phyloP scores from a whole-genome alignment of 176 grass and related monocot genomes.

The Tillandsia leiboldiana region DNA sequence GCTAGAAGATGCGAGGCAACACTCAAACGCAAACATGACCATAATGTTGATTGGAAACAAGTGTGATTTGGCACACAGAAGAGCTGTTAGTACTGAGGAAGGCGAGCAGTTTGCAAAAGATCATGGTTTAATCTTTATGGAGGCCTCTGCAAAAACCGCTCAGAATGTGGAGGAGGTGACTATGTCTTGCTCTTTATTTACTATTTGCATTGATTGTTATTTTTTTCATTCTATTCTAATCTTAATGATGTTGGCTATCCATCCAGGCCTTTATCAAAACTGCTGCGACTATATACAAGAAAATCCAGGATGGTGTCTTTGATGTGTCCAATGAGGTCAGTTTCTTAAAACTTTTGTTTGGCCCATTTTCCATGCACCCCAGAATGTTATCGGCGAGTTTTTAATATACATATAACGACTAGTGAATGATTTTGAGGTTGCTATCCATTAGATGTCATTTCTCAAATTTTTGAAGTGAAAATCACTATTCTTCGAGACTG shows the following conservation, averaged over 20 bases:
- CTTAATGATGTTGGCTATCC: neutral
- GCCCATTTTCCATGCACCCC: too few species aligned
- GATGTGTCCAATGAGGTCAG: conserved; percentile 73
- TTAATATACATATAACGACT: neutral
- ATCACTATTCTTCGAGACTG: too few species aligned
- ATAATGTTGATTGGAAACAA: conserved; percentile 75
- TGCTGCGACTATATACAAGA: conserved; percentile 67
- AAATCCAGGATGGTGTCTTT: conserved; percentile 71
- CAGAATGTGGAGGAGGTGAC: conserved; percentile 62
- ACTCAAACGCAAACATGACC: conserved; percentile 65
- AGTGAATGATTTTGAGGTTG: neutral
- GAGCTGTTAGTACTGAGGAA: conserved; percentile 62
- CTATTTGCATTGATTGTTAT: neutral
- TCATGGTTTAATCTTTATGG: conserved; percentile 68
- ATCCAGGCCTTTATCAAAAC: conserved; percentile 56
- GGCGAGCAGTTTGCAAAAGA: conserved; percentile 75
- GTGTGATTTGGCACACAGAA: conserved; percentile 56
- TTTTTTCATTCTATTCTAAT: neutral
- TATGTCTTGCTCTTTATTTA: neutral
- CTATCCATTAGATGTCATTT: neutral
- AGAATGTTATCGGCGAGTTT: too few species aligned
- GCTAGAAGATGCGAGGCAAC: conserved; percentile 77
- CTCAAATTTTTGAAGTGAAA: neutral
- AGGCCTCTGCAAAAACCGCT: conserved; percentile 67
- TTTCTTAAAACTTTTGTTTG: neutral